These are phyloP conservation scores for Trichoderma lentiforme DNA, from an alignment of 2,329 filamentous ascomycete species.

Conservation along the genomic window DNA sequence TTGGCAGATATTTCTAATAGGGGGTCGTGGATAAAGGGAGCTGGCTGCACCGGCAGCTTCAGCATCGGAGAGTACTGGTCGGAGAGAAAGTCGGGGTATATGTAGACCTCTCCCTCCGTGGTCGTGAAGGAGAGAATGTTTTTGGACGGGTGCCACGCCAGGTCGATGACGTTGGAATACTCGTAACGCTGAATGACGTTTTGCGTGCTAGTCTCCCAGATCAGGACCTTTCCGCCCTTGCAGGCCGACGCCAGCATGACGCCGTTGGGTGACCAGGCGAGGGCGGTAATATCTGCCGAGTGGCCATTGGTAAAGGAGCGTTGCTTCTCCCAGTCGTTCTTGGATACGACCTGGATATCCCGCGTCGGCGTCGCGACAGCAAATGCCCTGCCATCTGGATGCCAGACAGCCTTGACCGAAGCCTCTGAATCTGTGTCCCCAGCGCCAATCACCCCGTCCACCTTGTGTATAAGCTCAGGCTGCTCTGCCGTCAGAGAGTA, in stretches of 20 bases:
- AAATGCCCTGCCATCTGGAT: slow-evolving; percentile 90
- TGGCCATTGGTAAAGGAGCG: slow-evolving; percentile 76
- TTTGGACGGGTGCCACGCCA: slow-evolving; percentile 86
- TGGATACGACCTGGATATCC: slow-evolving; percentile 84
- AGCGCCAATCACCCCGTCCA: slow-evolving; percentile 80
- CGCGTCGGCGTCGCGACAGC: slow-evolving; percentile 77
- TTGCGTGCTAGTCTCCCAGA: slow-evolving; percentile 92
- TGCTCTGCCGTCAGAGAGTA: slow-evolving; percentile 78
- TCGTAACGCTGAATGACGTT: slow-evolving; percentile 74
- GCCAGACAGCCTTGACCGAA: slow-evolving; percentile 77
- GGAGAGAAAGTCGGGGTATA: slow-evolving; percentile 69
- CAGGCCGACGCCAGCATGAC: slow-evolving; percentile 73
- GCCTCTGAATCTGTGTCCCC: slow-evolving; percentile 71
- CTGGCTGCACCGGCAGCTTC: slow-evolving; percentile 62
- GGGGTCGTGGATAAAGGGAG: slow-evolving; percentile 83
- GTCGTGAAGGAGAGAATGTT: slow-evolving; percentile 92
- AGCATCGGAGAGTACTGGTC: slow-evolving; percentile 56
- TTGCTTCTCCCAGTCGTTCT: slow-evolving; percentile 85
- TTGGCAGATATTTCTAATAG: slow-evolving; percentile 68
- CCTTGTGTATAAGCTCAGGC: slow-evolving; percentile 75
- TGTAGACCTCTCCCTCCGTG: slow-evolving; percentile 88
- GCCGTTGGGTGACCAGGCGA: slow-evolving; percentile 94
- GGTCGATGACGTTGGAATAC: slow-evolving; percentile 77
- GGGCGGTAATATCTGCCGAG: slow-evolving; percentile 76
- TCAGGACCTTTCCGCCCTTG: slow-evolving; percentile 64